Percentiles rank a stretch among this genome's conserved stretches.
Conservation (phyloP, 768 basidiomycete genomes). For the Tylopilus rubrobrunneus region DNA sequence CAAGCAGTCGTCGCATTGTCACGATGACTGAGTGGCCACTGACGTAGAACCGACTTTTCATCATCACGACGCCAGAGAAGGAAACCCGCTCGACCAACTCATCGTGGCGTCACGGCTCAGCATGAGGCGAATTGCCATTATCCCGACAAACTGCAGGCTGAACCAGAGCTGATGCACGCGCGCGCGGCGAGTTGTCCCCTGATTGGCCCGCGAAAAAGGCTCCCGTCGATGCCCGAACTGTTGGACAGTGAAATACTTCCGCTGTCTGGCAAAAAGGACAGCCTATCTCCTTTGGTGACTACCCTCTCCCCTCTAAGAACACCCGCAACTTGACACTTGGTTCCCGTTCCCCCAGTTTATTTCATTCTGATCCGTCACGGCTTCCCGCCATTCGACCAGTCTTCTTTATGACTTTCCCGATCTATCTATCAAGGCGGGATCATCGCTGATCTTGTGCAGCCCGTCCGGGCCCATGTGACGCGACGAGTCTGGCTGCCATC, state of each 20-base stretch:
- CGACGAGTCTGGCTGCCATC: not conserved
- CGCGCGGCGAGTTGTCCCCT: not conserved
- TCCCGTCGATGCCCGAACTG: not conserved
- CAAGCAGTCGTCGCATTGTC: too few species aligned
- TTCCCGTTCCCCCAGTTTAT: not conserved
- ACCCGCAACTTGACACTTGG: not conserved
- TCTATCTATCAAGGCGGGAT: not conserved
- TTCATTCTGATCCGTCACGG: not conserved
- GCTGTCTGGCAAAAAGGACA: not conserved
- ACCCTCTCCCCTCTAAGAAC: not conserved
- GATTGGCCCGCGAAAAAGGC: constrained; percentile 3
- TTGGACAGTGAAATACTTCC: not conserved
- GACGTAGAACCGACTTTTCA: too few species aligned
- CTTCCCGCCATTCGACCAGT: constrained; percentile 1
- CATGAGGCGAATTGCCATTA: too few species aligned
- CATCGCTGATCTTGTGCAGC: not conserved
- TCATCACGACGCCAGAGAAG: too few species aligned
- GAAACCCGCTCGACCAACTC: too few species aligned
- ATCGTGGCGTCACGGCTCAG: too few species aligned
- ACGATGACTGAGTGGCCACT: too few species aligned
- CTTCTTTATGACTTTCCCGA: not conserved
- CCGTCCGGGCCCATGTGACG: not conserved
- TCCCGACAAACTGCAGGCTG: not conserved
- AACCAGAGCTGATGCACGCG: not conserved
- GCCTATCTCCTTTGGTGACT: constrained; percentile 1